Conservation (phyloP, 192 early-diverging fungal species). For the Linderina pennispora region DNA sequence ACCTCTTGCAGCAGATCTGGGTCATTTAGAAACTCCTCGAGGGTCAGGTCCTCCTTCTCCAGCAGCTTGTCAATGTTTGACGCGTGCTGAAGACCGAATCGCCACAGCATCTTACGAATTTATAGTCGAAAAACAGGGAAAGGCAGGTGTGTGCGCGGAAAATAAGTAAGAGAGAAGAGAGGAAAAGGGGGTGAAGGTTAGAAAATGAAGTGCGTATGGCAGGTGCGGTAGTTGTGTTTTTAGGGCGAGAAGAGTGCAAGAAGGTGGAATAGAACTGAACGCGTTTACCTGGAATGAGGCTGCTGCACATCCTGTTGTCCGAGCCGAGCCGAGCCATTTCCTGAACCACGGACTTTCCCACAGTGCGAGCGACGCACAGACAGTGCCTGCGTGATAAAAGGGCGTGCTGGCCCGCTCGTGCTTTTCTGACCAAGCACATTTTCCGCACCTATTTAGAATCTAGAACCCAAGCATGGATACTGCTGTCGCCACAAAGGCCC, state of each 20-base stretch:
- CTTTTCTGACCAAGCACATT: too few relatives aligned
- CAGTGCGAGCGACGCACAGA: too few relatives aligned
- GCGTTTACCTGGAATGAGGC: too few relatives aligned
- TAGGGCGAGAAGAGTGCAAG: not conserved
- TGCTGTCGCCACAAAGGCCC: not conserved
- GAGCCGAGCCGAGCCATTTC: too few relatives aligned
- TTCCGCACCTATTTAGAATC: too few relatives aligned
- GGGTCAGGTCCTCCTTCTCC: slow-evolving; percentile 82
- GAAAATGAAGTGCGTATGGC: not conserved
- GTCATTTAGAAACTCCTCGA: slow-evolving; percentile 90
- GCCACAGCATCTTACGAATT: slow-evolving; percentile 71
- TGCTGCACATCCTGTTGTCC: too few relatives aligned
- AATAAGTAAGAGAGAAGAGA: not conserved
- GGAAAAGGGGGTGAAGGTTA: not conserved
- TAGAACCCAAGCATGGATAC: too few relatives aligned
- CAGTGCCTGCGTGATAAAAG: too few relatives aligned
- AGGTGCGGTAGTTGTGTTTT: not conserved
- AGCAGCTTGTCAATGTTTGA: slow-evolving; percentile 90
- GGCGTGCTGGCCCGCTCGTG: too few relatives aligned
- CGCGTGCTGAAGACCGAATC: slow-evolving; percentile 87
- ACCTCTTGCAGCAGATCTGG: slow-evolving; percentile 93
- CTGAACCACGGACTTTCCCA: too few relatives aligned
- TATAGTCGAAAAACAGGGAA: not conserved
- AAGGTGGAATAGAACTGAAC: not conserved
- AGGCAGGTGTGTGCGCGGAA: not conserved